These are phyloP conservation scores for Spergularia marina DNA, from an alignment of 148 eudicot species.

Conservation along the genomic window DNA sequence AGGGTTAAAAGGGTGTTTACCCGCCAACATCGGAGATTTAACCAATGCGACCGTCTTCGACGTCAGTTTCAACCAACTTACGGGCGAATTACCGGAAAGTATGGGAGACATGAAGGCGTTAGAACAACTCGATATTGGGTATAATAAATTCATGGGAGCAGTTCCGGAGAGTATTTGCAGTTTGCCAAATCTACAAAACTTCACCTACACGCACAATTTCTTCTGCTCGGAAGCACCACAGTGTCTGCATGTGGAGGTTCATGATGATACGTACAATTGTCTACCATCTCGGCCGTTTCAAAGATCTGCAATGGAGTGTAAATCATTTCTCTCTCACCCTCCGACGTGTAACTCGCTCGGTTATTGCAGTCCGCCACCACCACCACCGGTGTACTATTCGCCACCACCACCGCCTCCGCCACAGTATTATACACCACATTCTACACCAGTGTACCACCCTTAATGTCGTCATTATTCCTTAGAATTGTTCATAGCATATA, in stretches of 20 bases:
- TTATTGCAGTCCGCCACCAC: slow-evolving; percentile 25
- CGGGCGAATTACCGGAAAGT: slow-evolving; percentile 49
- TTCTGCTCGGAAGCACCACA: slow-evolving; percentile 39
- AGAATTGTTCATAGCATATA: too few relatives aligned
- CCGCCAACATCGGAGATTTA: slow-evolving; percentile 44
- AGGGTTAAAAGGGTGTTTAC: slow-evolving; percentile 53
- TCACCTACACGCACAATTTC: slow-evolving; percentile 59
- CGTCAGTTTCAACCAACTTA: slow-evolving; percentile 45
- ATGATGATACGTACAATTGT: slow-evolving; percentile 53
- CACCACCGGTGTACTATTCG: slow-evolving; percentile 14
- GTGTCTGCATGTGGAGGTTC: slow-evolving; percentile 40
- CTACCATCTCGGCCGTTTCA: slow-evolving; percentile 49
- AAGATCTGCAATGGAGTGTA: slow-evolving; percentile 43
- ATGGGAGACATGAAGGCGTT: slow-evolving; percentile 54
- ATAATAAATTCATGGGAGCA: slow-evolving; percentile 48
- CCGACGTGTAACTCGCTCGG: slow-evolving; percentile 43
- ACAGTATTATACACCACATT: not conserved
- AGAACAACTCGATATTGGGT: slow-evolving; percentile 60
- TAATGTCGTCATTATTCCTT: not conserved
- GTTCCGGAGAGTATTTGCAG: slow-evolving; percentile 59
- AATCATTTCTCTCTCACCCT: slow-evolving; percentile 38
- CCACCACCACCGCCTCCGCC: slow-evolving; percentile 30
- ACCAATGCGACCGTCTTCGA: slow-evolving; percentile 51
- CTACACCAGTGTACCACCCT: not conserved
- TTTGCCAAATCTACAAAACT: slow-evolving; percentile 59